These are phyloP conservation scores for Lentinus tigrinus DNA, from an alignment of 768 basidiomycete species.

Conservation along the genomic window DNA sequence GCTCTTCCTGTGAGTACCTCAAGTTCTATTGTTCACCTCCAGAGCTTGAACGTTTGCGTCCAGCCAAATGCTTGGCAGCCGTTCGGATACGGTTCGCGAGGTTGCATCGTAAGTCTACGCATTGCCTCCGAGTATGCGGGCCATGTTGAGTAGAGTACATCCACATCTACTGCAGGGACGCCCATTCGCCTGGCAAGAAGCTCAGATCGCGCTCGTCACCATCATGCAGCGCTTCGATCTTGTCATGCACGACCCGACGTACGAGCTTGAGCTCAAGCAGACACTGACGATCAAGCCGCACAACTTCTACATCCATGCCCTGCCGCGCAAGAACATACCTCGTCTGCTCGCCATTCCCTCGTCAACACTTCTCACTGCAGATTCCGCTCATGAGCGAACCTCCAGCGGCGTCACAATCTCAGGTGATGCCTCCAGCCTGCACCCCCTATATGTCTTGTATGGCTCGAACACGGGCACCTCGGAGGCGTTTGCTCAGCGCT, in stretches of 20 bases:
- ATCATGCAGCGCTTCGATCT: slow-evolving; percentile 49
- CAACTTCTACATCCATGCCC: slow-evolving; percentile 41
- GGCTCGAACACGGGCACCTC: slow-evolving; percentile 49
- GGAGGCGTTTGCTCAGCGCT: slow-evolving; percentile 45
- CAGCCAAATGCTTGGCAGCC: slow-evolving; percentile 45
- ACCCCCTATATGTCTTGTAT: slow-evolving; percentile 39
- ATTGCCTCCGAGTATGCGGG: no score
- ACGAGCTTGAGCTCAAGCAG: slow-evolving; percentile 44
- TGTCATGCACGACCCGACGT: slow-evolving; percentile 39
- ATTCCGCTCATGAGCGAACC: neutral
- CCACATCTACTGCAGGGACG: slow-evolving; percentile 28
- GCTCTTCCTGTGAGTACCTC: slow-evolving; percentile 34
- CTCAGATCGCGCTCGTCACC: slow-evolving; percentile 38
- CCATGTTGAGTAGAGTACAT: no score
- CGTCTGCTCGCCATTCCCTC: slow-evolving; percentile 21
- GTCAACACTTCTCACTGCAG: neutral
- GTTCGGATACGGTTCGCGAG: slow-evolving; percentile 28
- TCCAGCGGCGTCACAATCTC: neutral
- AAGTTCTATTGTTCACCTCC: neutral
- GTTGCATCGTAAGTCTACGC: slow-evolving; percentile 21
- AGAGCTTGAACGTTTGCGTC: neutral
- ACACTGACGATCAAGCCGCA: slow-evolving; percentile 47
- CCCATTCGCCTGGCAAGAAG: slow-evolving; percentile 49
- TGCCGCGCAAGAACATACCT: slow-evolving; percentile 29
- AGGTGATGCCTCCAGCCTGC: slow-evolving; percentile 3